A percentile compares a stretch with the other conserved stretches of the same genome.
Conservation (phyloP, 2,329 filamentous ascomycete species). For the Myotisia sp. region DNA sequence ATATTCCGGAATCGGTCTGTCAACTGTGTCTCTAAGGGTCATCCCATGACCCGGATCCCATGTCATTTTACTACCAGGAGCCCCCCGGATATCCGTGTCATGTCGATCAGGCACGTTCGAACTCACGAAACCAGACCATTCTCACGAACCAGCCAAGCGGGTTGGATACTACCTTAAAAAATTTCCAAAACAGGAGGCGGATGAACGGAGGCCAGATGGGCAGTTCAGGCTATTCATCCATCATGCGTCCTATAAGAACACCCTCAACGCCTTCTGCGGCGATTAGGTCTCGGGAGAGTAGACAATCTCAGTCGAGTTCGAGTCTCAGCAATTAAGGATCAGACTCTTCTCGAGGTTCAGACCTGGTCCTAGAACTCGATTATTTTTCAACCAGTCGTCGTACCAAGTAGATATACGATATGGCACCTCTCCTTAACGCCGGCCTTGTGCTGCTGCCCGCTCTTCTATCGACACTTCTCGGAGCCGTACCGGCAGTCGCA, state of each 20-base stretch:
- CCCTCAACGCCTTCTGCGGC: neutral
- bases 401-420: no score
- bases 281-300: neutral
- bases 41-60: neutral
- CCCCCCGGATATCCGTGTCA: neutral
- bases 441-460: conserved; percentile 1
- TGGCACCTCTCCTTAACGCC: neutral
- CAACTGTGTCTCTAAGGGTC: neutral
- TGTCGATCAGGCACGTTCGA: neutral
- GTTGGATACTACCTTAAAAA: neutral
- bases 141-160: neutral
- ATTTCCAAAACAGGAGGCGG: neutral
- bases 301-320: neutral
- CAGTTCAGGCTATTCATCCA: neutral
- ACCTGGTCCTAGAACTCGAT: neutral
- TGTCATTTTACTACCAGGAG: neutral
- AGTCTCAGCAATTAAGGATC: no score
- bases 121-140: neutral
- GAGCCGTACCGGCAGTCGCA: no score
- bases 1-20: neutral
- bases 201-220: neutral
- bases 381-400: neutral
- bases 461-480: neutral
- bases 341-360: no score
- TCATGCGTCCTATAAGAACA: neutral